phyloP scores from a whole-genome alignment of 805 yeast species.

The Blastobotrys parvus region DNA sequence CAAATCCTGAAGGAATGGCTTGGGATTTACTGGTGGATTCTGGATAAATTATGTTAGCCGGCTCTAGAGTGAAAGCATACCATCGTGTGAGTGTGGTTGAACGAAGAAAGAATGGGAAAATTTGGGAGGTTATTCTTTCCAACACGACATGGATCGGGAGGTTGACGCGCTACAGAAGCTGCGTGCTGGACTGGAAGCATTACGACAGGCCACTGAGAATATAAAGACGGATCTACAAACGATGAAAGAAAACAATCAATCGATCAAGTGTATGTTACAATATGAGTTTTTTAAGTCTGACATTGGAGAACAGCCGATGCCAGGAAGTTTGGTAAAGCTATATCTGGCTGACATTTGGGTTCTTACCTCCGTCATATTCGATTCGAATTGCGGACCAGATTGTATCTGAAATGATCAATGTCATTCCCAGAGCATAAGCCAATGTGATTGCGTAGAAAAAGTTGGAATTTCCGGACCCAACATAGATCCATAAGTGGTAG shows the following conservation, averaged over 20 bases:
- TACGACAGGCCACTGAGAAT: conserved; percentile 13
- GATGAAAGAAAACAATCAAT: conserved; percentile 11
- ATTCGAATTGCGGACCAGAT: conserved; percentile 68
- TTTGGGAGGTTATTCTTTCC: too few species aligned
- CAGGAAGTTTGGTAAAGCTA: conserved; percentile 6
- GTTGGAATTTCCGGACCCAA: conserved; percentile 93
- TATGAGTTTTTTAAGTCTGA: neutral
- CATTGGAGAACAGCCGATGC: neutral
- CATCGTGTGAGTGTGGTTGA: too few species aligned
- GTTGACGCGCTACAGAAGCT: conserved; percentile 8
- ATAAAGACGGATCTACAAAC: conserved; percentile 12
- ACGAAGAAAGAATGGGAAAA: neutral
- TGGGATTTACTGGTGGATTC: conserved; percentile 70
- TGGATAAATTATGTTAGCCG: conserved; percentile 12
- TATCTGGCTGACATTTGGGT: conserved; percentile 20
- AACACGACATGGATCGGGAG: neutral
- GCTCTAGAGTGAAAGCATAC: neutral
- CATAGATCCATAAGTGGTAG: conserved; percentile 87
- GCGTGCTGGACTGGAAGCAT: conserved; percentile 17
- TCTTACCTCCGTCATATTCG: conserved; percentile 49
- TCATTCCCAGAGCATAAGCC: conserved; percentile 64
- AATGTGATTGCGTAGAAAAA: conserved; percentile 92
- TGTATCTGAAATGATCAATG: conserved; percentile 62
- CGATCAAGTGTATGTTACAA: conserved; percentile 2
- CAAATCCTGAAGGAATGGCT: conserved; percentile 76